Evolutionary conservation across 129 eudicot genomes (phyloP).

Genomic region (Centrapalus pauciflorus): DNA sequence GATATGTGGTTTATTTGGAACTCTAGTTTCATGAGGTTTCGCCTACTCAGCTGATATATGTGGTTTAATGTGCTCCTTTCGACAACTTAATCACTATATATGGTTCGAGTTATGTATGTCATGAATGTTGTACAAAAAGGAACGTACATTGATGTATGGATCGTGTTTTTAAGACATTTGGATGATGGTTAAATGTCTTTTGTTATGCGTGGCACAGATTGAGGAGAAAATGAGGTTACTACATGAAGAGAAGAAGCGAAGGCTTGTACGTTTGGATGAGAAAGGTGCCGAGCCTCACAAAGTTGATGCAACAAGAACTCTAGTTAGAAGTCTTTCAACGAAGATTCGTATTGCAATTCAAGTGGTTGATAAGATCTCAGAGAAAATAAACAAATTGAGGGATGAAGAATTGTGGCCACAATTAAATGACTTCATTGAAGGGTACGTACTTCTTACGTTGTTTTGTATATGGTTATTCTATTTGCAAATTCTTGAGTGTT

Average conservation of each 20-base stretch:
- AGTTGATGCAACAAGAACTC: conserved; percentile 56
- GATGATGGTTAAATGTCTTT: neutral
- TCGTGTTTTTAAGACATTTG: neutral
- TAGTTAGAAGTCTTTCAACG: conserved; percentile 73
- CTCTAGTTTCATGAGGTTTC: neutral
- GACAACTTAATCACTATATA: too few relatives aligned
- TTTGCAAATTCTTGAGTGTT: neutral
- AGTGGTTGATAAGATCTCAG: conserved; percentile 84
- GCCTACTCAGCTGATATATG: neutral
- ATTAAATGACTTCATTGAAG: conserved; percentile 71
- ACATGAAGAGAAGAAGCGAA: conserved; percentile 60
- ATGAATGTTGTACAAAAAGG: neutral
- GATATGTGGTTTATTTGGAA: neutral
- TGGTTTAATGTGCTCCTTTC: too few relatives aligned
- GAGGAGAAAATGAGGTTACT: conserved; percentile 93
- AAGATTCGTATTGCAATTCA: conserved; percentile 88
- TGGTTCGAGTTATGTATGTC: neutral
- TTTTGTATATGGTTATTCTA: too few relatives aligned
- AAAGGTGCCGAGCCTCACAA: conserved; percentile 90
- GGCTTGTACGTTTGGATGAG: conserved; percentile 68
- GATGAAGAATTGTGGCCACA: conserved; percentile 97
- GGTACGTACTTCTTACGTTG: conserved; percentile 40
- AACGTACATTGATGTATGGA: neutral
- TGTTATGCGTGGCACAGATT: conserved; percentile 39
- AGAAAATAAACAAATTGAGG: conserved; percentile 68